Evolutionary conservation across 176 grass and related monocot species (phyloP), one percentile per base, ranked within the genome.

Genomic region (Lolium rigidum): DNA sequence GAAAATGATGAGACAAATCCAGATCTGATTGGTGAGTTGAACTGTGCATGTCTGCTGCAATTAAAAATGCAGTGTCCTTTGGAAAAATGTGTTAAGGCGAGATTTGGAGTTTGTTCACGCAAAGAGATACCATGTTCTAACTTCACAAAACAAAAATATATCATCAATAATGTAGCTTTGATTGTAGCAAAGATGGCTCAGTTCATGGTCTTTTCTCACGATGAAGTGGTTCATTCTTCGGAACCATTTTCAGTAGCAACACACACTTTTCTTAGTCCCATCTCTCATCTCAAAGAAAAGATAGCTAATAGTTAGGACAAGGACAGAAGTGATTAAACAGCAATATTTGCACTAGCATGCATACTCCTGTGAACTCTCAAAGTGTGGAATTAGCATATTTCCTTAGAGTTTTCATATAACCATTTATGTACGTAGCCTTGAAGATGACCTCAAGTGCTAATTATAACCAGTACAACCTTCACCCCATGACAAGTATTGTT

Each of bases 161-260:
- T 43, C 41, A 43, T 43, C 41, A 7, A 56, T 18, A 16, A 20
- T 56, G 54, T 56, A 56, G 54, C 46, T 10, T 47, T 47, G 46
- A 7, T 47, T 47, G 46, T 47, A 47, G 46, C 46, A 47, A 47
- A 47, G 46, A 47, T 47, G 8, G 46, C 9, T 47, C 46, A 47
- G 46, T 47, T 47, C 17, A 6, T 55, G 51, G 15, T 5, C 14
- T 55, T 54, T 54, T 54, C 51, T 16, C 51, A 16, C 14, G 51
- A 17, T 15, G 14, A 54, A 54, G 51, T 1, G 51, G 15, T 54
- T 17, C 46, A 10, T 7, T 9, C 46, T 10, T 10, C 0, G 46
- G 25, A 61, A n/a, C 73, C 79, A 73, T 65, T 86, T 82, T 79
- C 79, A 55, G 72, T 51, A 64, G 55, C 41, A 63, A 74, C 8